Evolutionary conservation across 768 basidiomycete species (phyloP), one percentile per base, ranked within the genome.

Genomic region (Dentipellis fragilis): DNA sequence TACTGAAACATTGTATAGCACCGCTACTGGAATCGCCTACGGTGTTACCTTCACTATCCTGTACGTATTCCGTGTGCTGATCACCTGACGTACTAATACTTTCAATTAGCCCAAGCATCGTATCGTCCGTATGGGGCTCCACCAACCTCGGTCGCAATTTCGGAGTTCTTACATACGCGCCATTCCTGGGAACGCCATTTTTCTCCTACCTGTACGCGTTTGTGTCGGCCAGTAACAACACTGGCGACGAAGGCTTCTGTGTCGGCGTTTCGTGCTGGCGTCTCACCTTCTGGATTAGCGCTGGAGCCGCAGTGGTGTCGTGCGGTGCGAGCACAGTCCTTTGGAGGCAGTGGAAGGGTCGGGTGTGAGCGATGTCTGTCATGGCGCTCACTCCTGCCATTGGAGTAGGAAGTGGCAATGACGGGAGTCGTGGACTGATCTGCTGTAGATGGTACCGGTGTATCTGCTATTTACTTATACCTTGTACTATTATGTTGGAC

Each of bases 161-260:
- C 57, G 87, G 88, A 22, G 67, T 88, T 38, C 64, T 89, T 55
- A 80, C 84, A 49, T 89, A 87, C 61, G 82, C 88, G 0, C 84
- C 87, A 4, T 86, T 90, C 66, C 66, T 81, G 22, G 89, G 87
- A 5, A 89, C 87, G 0, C 80, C 87, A 1, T 37, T 81, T 0
- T 90, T 89, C 66, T 89, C 89, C 2, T 90, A 87, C 66, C 64
- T 91, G 0, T 92, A 89, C 58, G 89, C 89, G 12, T 80, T 84
- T 60, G 64, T 88, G 49, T 59, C 60, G 1, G 77, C 84, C 4
- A 45, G 42, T 6, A 76, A 75, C 3, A 68, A 74, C 2, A 79
- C 81, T 57, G 72, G 77, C 9, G 46, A 65, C 4, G 69, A 65
- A n/a, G 60, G 63, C 0, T 67, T 81, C 3, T 90, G 89, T 61